These are phyloP conservation scores for Lactarius hatsudake DNA, from an alignment of 768 basidiomycete species.

Conservation along the genomic window DNA sequence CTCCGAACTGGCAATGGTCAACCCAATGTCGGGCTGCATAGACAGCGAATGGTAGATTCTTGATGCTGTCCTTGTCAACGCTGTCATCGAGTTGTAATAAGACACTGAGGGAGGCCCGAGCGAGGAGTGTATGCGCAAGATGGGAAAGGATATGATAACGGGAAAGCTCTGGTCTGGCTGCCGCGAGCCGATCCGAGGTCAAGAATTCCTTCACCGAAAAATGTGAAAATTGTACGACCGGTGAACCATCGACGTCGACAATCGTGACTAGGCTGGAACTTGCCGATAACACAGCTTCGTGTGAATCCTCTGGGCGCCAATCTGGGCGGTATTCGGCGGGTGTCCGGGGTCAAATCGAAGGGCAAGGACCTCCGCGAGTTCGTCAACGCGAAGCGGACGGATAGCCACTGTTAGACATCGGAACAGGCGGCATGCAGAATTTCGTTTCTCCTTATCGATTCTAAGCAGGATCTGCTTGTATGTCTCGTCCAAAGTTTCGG, in stretches of 20 bases:
- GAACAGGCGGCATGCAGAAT: neutral
- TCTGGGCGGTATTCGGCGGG: neutral
- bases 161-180: neutral
- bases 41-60: neutral
- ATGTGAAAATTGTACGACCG: neutral
- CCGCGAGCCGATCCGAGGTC: neutral
- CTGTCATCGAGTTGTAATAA: neutral
- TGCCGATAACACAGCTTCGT: neutral
- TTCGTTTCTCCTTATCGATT: neutral
- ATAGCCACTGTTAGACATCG: neutral
- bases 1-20: neutral
- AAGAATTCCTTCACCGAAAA: neutral
- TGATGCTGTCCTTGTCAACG: neutral
- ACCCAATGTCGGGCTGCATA: neutral
- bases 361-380: conserved; percentile 9
- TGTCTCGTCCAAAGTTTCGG: neutral
- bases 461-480: neutral
- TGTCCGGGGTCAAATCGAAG: neutral
- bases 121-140: neutral
- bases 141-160: neutral
- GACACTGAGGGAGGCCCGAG: neutral
- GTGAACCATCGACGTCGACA: neutral
- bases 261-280: neutral
- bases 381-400: neutral
- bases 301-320: conserved; percentile 1